A percentile compares a stretch with the other conserved stretches of the same genome.
These are phyloP conservation scores for Mycena leptocephala DNA, from an alignment of 768 basidiomycete genomes.

Conservation along the genomic window DNA sequence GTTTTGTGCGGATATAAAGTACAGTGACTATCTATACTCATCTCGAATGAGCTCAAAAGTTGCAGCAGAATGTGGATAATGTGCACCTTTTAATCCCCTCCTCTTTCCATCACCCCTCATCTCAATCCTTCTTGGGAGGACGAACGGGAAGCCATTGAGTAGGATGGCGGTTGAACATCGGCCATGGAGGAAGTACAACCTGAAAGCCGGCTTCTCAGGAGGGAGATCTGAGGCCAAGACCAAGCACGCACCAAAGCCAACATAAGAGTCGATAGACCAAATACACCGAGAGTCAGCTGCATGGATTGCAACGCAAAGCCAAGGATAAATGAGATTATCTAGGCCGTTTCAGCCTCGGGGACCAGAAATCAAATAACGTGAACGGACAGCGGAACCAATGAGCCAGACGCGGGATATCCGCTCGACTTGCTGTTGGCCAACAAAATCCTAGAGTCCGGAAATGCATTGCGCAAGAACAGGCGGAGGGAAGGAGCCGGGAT, in stretches of 20 bases:
- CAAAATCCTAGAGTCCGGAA: conserved; percentile 66
- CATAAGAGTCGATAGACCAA: conserved; percentile 57
- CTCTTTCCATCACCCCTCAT: not conserved
- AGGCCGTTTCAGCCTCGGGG: not conserved
- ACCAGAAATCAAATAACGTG: not conserved
- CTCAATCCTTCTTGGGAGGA: conserved; percentile 47
- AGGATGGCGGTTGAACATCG: conserved; percentile 73
- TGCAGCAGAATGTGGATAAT: not conserved
- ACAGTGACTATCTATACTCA: not conserved
- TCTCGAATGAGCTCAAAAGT: not conserved
- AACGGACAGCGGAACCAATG: conserved; percentile 63
- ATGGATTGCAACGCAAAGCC: conserved; percentile 75
- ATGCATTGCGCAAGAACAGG: not conserved
- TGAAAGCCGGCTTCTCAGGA: conserved; percentile 43
- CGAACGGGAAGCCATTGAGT: conserved; percentile 71
- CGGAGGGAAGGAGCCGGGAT: not conserved
- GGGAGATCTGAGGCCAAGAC: not conserved
- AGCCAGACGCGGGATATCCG: conserved; percentile 60
- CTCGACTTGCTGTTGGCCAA: conserved; percentile 72
- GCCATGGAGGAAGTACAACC: conserved; percentile 82
- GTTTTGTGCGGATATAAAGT: not conserved
- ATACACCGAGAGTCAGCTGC: conserved; percentile 65
- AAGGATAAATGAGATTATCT: conserved; percentile 71
- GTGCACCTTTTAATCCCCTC: not conserved
- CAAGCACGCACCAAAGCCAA: conserved; percentile 59